Conservation (phyloP, 805 yeast species). For the Allodekkera sacchari region DNA sequence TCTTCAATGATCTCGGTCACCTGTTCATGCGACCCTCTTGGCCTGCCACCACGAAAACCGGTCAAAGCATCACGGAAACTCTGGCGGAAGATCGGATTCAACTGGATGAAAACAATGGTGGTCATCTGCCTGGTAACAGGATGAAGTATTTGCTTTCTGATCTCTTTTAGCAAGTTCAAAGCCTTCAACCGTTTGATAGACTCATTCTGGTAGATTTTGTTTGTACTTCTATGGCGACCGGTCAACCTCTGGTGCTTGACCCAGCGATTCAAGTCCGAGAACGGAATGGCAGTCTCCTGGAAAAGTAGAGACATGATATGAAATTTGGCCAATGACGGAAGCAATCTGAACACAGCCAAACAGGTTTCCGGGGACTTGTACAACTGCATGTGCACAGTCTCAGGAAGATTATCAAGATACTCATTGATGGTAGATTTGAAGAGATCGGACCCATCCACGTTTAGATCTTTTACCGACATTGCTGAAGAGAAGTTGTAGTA, state of each 20-base stretch:
- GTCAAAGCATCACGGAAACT: slow-evolving; percentile 79
- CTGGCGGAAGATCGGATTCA: slow-evolving; percentile 67
- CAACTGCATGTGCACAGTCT: slow-evolving; percentile 71
- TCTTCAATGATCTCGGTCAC: slow-evolving; percentile 6
- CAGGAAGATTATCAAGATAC: slow-evolving; percentile 85
- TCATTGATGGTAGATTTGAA: slow-evolving; percentile 75
- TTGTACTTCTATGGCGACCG: slow-evolving; percentile 19
- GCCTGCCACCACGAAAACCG: slow-evolving; percentile 32
- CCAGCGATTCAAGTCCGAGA: slow-evolving; percentile 67
- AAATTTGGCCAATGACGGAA: slow-evolving; percentile 86
- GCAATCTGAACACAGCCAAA: slow-evolving; percentile 79
- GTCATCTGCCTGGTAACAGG: slow-evolving; percentile 27
- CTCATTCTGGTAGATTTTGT: slow-evolving; percentile 53
- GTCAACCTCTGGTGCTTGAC: slow-evolving; percentile 32
- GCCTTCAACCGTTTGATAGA: slow-evolving; percentile 71
- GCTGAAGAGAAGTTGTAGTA: no score
- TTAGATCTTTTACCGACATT: no score
- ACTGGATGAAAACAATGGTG: slow-evolving; percentile 28
- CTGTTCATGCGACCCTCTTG: slow-evolving; percentile 2
- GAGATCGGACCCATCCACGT: slow-evolving; percentile 18
- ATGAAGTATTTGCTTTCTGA: slow-evolving; percentile 24
- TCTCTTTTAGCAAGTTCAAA: slow-evolving; percentile 65
- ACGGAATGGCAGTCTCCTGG: slow-evolving; percentile 62
- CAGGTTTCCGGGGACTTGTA: slow-evolving; percentile 92
- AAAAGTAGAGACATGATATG: slow-evolving; percentile 82